These are phyloP conservation scores for Filobasidium floriforme DNA, from an alignment of 768 basidiomycete species.

Conservation along the genomic window DNA sequence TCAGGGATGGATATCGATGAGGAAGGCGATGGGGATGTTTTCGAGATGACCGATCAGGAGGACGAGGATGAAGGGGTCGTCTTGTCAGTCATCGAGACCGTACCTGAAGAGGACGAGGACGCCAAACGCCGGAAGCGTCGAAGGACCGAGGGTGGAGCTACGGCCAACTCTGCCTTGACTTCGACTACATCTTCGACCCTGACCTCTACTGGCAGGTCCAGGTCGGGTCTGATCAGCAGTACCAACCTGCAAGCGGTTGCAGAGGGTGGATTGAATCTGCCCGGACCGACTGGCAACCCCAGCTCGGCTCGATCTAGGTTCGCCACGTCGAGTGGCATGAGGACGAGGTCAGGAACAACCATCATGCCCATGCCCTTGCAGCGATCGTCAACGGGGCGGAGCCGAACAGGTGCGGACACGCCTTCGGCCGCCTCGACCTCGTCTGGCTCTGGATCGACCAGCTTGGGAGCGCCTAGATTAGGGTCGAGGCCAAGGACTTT, in stretches of 20 bases:
- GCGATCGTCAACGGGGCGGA: not conserved
- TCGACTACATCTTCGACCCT: not conserved
- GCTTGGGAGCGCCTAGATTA: not conserved
- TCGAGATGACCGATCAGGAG: slow-evolving; percentile 3
- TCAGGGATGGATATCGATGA: not conserved
- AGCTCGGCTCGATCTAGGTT: slow-evolving; percentile 1
- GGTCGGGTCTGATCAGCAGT: not conserved
- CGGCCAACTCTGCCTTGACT: not conserved
- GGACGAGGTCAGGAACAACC: slow-evolving; percentile 1
- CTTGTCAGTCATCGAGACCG: not conserved
- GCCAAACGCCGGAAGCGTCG: not conserved
- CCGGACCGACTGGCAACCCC: not conserved
- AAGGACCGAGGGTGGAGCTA: not conserved
- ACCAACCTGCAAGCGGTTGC: no score
- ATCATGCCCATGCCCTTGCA: not conserved
- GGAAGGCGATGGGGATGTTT: not conserved
- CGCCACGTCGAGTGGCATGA: not conserved
- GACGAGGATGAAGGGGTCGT: slow-evolving; percentile 3
- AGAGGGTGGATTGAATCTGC: not conserved
- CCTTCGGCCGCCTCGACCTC: not conserved
- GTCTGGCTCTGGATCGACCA: not conserved
- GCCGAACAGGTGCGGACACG: not conserved
- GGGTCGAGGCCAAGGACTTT: not conserved
- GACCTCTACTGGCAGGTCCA: not conserved
- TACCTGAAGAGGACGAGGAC: slow-evolving; percentile 3